These are phyloP conservation scores for Xylaria castorea DNA, from an alignment of 495 filamentous ascomycete species.

Conservation along the genomic window DNA sequence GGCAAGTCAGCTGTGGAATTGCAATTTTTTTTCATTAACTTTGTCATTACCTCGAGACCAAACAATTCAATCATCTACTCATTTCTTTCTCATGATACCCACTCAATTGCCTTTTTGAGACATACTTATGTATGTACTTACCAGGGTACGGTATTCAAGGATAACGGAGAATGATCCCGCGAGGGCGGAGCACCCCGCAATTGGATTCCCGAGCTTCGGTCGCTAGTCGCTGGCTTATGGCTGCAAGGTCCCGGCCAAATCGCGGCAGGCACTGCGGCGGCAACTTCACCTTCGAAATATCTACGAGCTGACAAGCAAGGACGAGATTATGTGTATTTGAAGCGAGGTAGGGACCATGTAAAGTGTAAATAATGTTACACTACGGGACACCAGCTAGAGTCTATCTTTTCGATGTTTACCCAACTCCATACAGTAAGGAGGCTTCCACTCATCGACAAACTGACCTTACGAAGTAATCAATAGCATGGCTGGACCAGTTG, in stretches of 20 bases:
- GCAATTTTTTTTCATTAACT: too few species aligned
- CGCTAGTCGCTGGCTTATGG: not conserved
- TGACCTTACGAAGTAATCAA: not conserved
- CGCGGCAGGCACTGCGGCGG: constrained; percentile 4
- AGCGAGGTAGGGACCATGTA: not conserved
- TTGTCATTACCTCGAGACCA: not conserved
- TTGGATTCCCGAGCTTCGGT: not conserved
- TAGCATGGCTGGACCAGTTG: not conserved
- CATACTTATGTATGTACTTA: not conserved
- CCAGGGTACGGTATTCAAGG: not conserved
- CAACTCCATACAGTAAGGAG: not conserved
- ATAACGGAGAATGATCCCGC: not conserved
- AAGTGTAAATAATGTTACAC: not conserved
- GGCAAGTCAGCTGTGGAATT: not conserved
- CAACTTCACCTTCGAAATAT: not conserved
- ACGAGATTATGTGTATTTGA: not conserved
- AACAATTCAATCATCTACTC: not conserved
- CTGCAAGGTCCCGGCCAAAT: constrained; percentile 7
- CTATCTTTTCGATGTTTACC: not conserved
- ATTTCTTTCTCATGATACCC: not conserved
- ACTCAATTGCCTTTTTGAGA: not conserved
- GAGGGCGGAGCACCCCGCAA: constrained; percentile 6
- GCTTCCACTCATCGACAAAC: not conserved
- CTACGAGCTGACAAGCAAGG: constrained; percentile 1
- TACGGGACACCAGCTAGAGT: not conserved